A percentile compares a stretch with the other conserved stretches of the same genome.
Conservation (phyloP, 2,329 filamentous ascomycete species). For the Trichophaea hybrida region DNA sequence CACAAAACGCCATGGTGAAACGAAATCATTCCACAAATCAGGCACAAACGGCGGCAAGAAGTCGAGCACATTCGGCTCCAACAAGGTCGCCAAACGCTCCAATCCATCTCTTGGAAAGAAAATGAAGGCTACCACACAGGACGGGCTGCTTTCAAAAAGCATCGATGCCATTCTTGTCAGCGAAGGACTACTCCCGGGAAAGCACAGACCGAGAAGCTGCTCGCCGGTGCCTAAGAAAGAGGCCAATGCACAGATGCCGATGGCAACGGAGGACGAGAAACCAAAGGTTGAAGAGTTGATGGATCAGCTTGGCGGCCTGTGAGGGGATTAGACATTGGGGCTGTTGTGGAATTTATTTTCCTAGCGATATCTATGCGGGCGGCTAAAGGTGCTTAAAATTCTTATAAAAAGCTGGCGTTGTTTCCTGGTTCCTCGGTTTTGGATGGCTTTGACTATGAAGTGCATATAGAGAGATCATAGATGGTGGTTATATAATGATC, state of each 20-base stretch:
- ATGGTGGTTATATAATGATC: not conserved
- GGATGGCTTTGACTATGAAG: not conserved
- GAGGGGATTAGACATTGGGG: not conserved
- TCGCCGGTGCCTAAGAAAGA: too few relatives aligned
- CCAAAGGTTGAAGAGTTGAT: not conserved
- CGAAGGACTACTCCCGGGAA: not conserved
- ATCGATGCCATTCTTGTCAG: not conserved
- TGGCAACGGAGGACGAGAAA: not conserved
- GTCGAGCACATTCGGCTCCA: not conserved
- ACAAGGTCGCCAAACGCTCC: not conserved
- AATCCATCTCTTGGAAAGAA: not conserved
- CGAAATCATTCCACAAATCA: not conserved
- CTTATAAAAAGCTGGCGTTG: not conserved
- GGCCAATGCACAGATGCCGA: not conserved
- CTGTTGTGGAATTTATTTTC: not conserved
- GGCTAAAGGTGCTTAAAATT: not conserved
- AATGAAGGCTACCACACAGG: not conserved
- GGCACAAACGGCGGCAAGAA: not conserved
- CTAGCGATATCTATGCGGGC: too few relatives aligned
- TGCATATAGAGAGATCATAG: not conserved
- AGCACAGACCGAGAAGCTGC: not conserved
- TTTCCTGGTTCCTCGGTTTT: not conserved
- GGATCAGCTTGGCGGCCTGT: not conserved
- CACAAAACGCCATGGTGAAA: not conserved
- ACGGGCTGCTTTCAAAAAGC: not conserved